phyloP scores from a whole-genome alignment of 352 stramenopile genomes.

The Phytophthora fragariaefolia region DNA sequence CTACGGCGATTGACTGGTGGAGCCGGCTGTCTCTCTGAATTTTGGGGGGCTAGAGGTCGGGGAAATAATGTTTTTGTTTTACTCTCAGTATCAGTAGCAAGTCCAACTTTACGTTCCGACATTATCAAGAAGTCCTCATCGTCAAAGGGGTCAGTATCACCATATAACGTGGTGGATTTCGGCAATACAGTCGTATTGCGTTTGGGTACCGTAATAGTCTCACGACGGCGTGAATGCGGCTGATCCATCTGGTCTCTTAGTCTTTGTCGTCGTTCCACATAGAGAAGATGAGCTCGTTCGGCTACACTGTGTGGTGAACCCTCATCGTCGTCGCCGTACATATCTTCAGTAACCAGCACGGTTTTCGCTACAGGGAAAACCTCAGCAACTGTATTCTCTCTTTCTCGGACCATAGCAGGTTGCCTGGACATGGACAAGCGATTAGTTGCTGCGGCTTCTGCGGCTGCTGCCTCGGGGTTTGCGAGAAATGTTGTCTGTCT shows the following conservation, averaged over 20 bases:
- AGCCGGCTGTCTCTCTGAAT: conserved; percentile 12
- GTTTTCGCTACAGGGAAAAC: conserved; percentile 37
- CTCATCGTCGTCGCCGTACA: conserved; percentile 11
- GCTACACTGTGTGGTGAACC: conserved; percentile 25
- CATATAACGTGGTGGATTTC: neutral
- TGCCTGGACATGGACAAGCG: conserved; percentile 7
- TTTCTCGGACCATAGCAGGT: neutral
- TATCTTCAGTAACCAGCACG: conserved; percentile 27
- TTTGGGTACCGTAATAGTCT: neutral
- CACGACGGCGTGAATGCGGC: conserved; percentile 5
- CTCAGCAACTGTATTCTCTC: conserved; percentile 22
- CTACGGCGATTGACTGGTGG: conserved; percentile 8
- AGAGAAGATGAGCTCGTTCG: conserved; percentile 31
- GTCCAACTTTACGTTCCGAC: neutral
- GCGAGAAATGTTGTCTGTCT: conserved; percentile 34
- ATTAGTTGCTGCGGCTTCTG: conserved; percentile 26
- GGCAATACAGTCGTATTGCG: conserved; percentile 1
- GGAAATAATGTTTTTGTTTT: conserved; percentile 14
- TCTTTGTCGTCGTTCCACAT: conserved; percentile 27
- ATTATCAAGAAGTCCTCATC: neutral
- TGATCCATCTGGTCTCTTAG: conserved; percentile 20
- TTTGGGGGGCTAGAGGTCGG: too few relatives aligned
- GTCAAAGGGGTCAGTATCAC: neutral
- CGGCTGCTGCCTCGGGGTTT: conserved; percentile 27
- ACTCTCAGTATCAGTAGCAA: neutral